Evolutionary conservation across 2,329 filamentous ascomycete species (phyloP).

Genomic region (Aspergillus sp.): DNA sequence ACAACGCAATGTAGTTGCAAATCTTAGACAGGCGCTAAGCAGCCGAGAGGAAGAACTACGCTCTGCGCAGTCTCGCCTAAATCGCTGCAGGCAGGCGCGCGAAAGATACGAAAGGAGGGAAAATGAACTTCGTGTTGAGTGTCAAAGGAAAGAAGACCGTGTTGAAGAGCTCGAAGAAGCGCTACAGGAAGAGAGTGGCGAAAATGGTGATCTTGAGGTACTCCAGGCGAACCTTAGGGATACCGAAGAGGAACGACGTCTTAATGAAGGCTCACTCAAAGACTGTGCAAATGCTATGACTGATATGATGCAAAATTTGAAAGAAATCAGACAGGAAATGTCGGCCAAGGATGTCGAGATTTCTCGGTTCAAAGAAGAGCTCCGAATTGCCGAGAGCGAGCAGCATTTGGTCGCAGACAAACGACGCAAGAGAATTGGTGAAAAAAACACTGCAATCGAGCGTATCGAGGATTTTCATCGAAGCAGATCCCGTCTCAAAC

Average conservation of each 20-base stretch:
- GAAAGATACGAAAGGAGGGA: conserved; percentile 49
- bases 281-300: conserved; percentile 51
- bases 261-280: conserved; percentile 46
- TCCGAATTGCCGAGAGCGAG: conserved; percentile 60
- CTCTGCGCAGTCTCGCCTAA: conserved; percentile 49
- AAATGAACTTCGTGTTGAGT: conserved; percentile 53
- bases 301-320: conserved; percentile 41
- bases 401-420: conserved; percentile 50
- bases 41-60: conserved; percentile 53
- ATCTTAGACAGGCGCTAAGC: conserved; percentile 57
- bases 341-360: conserved; percentile 36
- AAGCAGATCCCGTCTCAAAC: conserved; percentile 48
- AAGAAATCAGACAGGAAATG: conserved; percentile 36
- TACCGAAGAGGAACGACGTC: conserved; percentile 49
- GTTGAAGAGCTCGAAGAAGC: conserved; percentile 68
- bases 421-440: conserved; percentile 54
- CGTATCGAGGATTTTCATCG: conserved; percentile 50
- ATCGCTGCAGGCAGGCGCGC: conserved; percentile 52
- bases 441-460: conserved; percentile 63
- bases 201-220: conserved; percentile 64
- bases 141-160: conserved; percentile 62
- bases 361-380: conserved; percentile 38
- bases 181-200: conserved; percentile 57
- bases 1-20: conserved; percentile 50
- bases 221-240: conserved; percentile 61